Base-by-base conservation (phyloP, 441 rosid species). In the Rhodomyrtus psidioides region DNA sequence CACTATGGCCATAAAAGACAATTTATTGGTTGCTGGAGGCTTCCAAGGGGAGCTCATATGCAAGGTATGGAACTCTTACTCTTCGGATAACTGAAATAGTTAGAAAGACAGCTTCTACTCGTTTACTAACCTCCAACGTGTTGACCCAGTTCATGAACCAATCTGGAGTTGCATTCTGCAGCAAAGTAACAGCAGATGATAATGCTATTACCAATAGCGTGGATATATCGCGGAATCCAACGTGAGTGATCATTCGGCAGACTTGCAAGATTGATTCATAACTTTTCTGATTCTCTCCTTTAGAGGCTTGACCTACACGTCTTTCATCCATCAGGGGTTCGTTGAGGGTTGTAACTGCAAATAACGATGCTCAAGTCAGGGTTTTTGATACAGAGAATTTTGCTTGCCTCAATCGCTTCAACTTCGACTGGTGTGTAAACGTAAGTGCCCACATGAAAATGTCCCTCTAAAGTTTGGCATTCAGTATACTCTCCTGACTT, bases 1-100 rank as follows among this genome's bases (percentile, higher is more conserved):
- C 90, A 94, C 97, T 17, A 94, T 94, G 96, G 90, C 91, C 5
- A 92, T 94, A 24, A 91, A 92, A 87, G 94, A 94, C 83, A 91
- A 93, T 86, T 23, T 94, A 46, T 79, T 94, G 86, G 94, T 92
- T 17, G 96, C 95, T 0, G 97, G 97, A 84, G 97, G 97, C 85
- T 94, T 92, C 85, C 94, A 94, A 28, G 97, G 97, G 55, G 95
- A 94, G 86, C 94, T 94, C 53, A 88, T 94, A 89, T 94, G 97
- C 88, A 94, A 93, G 96, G 97, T 94, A 85, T 6, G 51, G 53
- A 62, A 46, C 34, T 39, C 79, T 70, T 70, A 39, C 49, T 70
- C 49, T 70, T 34, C 4, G 8, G 46, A 70, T 70, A 23, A 65
- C 15, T 34, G 49, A 70, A 19, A 39, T 12, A 70, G n/a, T 39